Evolutionary conservation across 2,329 filamentous ascomycete species (phyloP).

Genomic region (Colletotrichum shisoi): DNA sequence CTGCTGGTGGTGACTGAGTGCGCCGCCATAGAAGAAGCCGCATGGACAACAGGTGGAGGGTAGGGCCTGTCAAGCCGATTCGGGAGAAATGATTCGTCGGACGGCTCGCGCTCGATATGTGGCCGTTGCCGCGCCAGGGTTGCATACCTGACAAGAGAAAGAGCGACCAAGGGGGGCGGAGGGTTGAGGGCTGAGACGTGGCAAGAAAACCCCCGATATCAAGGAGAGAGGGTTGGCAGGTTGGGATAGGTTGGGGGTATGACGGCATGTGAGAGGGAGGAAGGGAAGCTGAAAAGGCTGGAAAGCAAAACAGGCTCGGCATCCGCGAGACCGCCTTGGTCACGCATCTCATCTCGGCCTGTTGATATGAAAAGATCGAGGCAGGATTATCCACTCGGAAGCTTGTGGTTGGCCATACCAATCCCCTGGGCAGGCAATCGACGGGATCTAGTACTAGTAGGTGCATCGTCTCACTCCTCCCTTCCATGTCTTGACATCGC

Average conservation of each 20-base stretch:
- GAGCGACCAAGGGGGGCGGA: slow-evolving; percentile 7
- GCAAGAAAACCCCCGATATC: slow-evolving; percentile 14
- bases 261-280: background rate
- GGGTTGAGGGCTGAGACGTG: slow-evolving; percentile 21
- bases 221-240: background rate
- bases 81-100: slow-evolving; percentile 17
- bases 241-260: background rate
- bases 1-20: background rate
- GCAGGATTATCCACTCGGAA: background rate
- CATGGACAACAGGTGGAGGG: slow-evolving; percentile 21
- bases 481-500: slow-evolving; percentile 5
- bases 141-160: slow-evolving; percentile 25
- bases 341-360: too few relatives aligned
- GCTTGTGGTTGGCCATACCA: background rate
- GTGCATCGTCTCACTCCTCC: slow-evolving; percentile 27
- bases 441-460: background rate
- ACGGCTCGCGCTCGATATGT: slow-evolving; percentile 2
- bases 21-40: slow-evolving; percentile 20
- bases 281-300: slow-evolving; percentile 4
- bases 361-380: too few relatives aligned
- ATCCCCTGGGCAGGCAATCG: background rate
- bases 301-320: background rate
- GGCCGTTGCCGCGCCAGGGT: slow-evolving; percentile 30
- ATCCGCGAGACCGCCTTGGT: too few relatives aligned
- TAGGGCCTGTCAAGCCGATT: slow-evolving; percentile 29